These are phyloP conservation scores for Xylaria hypoxylon DNA, from an alignment of 2,329 filamentous ascomycete genomes.

Conservation along the genomic window DNA sequence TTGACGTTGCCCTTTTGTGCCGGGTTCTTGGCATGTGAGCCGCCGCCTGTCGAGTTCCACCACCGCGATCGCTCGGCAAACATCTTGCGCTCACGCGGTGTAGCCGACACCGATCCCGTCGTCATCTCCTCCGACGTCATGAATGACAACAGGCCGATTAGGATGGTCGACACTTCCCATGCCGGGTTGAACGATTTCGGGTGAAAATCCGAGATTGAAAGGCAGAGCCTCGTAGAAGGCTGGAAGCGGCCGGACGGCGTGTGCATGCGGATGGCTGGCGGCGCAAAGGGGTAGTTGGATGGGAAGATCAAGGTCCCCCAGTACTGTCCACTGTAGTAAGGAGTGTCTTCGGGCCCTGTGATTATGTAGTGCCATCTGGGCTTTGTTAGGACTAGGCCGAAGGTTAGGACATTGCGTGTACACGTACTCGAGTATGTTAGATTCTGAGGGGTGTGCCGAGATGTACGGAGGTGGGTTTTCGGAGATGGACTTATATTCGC, in stretches of 20 bases:
- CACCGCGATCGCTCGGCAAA: slow-evolving; percentile 83
- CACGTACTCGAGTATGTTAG: slow-evolving; percentile 87
- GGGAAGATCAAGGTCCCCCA: slow-evolving; percentile 98
- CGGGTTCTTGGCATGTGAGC: slow-evolving; percentile 70
- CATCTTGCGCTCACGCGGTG: slow-evolving; percentile 79
- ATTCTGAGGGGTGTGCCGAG: slow-evolving; percentile 86
- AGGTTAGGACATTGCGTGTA: slow-evolving; percentile 14
- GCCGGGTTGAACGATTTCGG: slow-evolving; percentile 98
- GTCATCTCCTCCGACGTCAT: slow-evolving; percentile 99
- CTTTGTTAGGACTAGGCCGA: slow-evolving; percentile 37
- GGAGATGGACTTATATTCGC: slow-evolving; percentile 71
- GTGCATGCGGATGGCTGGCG: slow-evolving; percentile 98
- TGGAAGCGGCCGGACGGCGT: slow-evolving; percentile 96
- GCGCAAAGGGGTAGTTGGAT: slow-evolving; percentile 95
- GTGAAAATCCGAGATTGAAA: slow-evolving; percentile 97
- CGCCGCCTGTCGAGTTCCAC: slow-evolving; percentile 97
- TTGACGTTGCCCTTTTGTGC: slow-evolving; percentile 82
- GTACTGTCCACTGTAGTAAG: slow-evolving; percentile 95
- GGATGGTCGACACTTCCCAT: slow-evolving; percentile 96
- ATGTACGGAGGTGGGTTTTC: slow-evolving; percentile 90
- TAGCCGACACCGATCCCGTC: slow-evolving; percentile 85
- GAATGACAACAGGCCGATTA: slow-evolving; percentile 93
- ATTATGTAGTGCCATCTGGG: slow-evolving; percentile 92
- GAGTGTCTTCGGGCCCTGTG: slow-evolving; percentile 92
- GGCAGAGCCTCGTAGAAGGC: slow-evolving; percentile 88